phyloP scores from a whole-genome alignment of 1,284 basidiomycete species.

The Irpex sp. region DNA sequence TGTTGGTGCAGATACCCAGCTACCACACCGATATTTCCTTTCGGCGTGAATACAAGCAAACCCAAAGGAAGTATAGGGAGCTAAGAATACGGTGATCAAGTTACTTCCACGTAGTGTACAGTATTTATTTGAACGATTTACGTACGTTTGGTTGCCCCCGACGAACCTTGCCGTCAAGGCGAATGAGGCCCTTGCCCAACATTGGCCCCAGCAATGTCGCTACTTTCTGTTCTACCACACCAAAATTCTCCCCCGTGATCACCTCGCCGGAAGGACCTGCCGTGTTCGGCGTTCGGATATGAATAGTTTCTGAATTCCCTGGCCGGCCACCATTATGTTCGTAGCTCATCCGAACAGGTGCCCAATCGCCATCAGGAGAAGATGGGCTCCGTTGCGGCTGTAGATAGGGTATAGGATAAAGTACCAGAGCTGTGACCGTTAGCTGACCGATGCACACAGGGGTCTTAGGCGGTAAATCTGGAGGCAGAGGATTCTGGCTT shows the following conservation, averaged over 20 bases:
- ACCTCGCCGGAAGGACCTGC: slow-evolving; percentile 48
- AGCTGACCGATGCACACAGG: slow-evolving; percentile 89
- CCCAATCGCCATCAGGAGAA: slow-evolving; percentile 61
- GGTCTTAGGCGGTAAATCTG: slow-evolving; percentile 65
- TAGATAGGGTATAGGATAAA: slow-evolving; percentile 82
- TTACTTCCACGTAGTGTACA: too few relatives aligned
- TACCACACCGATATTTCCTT: slow-evolving; percentile 84
- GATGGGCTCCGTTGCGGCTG: slow-evolving; percentile 40
- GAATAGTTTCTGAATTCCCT: slow-evolving; percentile 70
- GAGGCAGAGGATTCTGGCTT: slow-evolving; percentile 19
- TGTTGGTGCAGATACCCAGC: slow-evolving; percentile 69
- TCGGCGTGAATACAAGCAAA: slow-evolving; percentile 89
- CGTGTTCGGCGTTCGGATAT: slow-evolving; percentile 68
- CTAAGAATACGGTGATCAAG: slow-evolving; percentile 32
- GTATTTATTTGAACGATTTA: slow-evolving; percentile 12
- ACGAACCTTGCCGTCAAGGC: slow-evolving; percentile 78
- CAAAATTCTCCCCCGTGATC: slow-evolving; percentile 65
- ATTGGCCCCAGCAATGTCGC: slow-evolving; percentile 77
- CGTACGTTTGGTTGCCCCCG: slow-evolving; percentile 61
- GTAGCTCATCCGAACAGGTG: slow-evolving; percentile 72
- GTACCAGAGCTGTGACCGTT: slow-evolving; percentile 75
- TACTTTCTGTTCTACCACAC: slow-evolving; percentile 81
- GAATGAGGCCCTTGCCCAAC: slow-evolving; percentile 78
- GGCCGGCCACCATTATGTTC: slow-evolving; percentile 58
- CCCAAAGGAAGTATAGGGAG: slow-evolving; percentile 79